phyloP scores from a whole-genome alignment of 495 filamentous ascomycete genomes.

The Tuber brumale region DNA sequence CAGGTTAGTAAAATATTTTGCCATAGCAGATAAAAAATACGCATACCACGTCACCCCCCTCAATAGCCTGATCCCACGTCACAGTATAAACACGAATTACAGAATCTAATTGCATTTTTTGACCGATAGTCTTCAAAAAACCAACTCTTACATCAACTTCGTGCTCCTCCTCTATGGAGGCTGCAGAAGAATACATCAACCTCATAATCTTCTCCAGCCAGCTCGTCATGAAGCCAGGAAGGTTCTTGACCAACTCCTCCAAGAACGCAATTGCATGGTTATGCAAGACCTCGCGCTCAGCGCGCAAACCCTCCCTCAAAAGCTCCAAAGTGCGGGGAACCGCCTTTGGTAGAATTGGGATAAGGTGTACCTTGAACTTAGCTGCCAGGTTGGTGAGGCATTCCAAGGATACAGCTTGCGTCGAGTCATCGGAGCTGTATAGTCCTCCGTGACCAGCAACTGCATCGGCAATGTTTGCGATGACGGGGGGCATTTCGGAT shows the following conservation, averaged over 20 bases:
- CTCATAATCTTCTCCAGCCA: constrained; percentile 66
- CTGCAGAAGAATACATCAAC: constrained; percentile 34
- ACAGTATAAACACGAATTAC: constrained; percentile 6
- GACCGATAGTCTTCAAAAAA: background rate
- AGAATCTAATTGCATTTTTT: background rate
- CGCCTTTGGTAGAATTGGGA: constrained; percentile 70
- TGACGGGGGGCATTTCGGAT: constrained; percentile 53
- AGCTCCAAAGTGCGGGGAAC: constrained; percentile 63
- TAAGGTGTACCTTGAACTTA: constrained; percentile 73
- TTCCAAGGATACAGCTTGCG: constrained; percentile 74
- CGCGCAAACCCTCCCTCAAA: constrained; percentile 56
- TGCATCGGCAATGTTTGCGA: constrained; percentile 56
- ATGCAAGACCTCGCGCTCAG: constrained; percentile 56
- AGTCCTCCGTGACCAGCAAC: constrained; percentile 72
- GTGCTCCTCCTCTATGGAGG: constrained; percentile 51
- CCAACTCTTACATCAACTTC: constrained; percentile 45
- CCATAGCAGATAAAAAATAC: background rate
- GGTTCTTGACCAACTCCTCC: constrained; percentile 64
- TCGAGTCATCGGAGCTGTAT: constrained; percentile 60
- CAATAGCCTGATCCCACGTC: constrained; percentile 11
- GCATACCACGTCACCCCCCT: background rate
- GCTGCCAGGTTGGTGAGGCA: constrained; percentile 83
- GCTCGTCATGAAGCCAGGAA: constrained; percentile 77
- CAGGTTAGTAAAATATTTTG: background rate
- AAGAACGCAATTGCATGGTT: constrained; percentile 75